Evolutionary conservation across 345 rosid species (phyloP), one percentile per base, ranked within the genome.

Genomic region (Melaleuca alternifolia): DNA sequence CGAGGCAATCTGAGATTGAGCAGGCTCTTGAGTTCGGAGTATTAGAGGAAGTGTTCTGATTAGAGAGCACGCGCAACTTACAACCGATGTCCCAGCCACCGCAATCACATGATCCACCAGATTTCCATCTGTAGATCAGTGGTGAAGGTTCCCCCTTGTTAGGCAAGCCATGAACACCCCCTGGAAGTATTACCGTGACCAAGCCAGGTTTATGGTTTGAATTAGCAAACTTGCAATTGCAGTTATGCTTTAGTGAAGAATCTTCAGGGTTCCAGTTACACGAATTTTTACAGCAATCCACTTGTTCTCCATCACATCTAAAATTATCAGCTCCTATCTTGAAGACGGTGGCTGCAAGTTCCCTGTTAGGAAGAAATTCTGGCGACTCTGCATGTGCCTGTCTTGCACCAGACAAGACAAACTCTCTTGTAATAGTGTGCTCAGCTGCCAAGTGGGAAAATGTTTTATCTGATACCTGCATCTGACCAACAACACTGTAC

Each of bases 71-170:
- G 3, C 91, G 92, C 5, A 95, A 89, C 87, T 93, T 91, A 87
- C 99, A 97, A 84, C 98, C 99, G 26, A 95, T 91, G 91, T 97
- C 99, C 99, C 99, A 97, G 37, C 99, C 99, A 81, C 99, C 99
- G 79, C 98, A 97, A 86, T 97, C 98, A 50, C 99, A 97, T 30
- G 90, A 84, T 87, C 98, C 98, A 87, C 96, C 95, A 9, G 93
- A 88, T 86, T 79, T 94, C 98, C 98, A 97, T 65, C 98, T 87
- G 11, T 94, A 90, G 87, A 96, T 89, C 92, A 97, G 87, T 50
- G 96, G 91, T 8, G 96, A 90, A 88, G 97, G 99, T 24, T 82
- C 88, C 71, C 95, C 90, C 86, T 92, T 90, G 88, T 87, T 89
- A 50, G 97, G 97, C 85, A 96, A 84, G 86, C 98, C 90, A 90